A percentile compares a stretch with the other conserved stretches of the same genome.
These are phyloP conservation scores for Microbotryomycetes sp. DNA, from an alignment of 1,284 basidiomycete genomes.

Conservation along the genomic window DNA sequence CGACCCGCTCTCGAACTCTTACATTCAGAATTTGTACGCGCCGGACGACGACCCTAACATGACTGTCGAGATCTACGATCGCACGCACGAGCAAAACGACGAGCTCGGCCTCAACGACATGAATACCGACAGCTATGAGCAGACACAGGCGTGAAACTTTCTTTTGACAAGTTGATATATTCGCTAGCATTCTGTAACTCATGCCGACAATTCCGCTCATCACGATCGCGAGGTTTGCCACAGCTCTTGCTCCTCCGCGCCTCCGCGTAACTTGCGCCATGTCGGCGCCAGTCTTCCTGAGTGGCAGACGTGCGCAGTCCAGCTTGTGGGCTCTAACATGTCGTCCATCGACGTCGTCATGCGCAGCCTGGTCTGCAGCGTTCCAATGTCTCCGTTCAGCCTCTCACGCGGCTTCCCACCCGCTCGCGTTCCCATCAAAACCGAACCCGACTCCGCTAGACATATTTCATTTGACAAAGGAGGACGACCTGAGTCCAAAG, in stretches of 20 bases:
- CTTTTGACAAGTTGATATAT: too few species aligned
- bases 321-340: too few species aligned
- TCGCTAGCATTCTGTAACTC: too few species aligned
- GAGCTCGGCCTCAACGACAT: constrained; percentile 95
- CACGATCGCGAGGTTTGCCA: too few species aligned
- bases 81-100: constrained; percentile 87
- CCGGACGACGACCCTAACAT: constrained; percentile 44
- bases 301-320: too few species aligned
- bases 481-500: not conserved
- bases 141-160: too few species aligned
- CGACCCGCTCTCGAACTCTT: constrained; percentile 91
- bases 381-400: not conserved
- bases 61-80: constrained; percentile 76
- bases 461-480: constrained; percentile 22
- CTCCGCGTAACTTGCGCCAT: too few species aligned
- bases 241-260: too few species aligned
- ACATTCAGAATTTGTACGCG: constrained; percentile 79
- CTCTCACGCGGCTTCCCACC: not conserved
- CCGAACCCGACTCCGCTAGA: constrained; percentile 22
- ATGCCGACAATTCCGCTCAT: too few species aligned
- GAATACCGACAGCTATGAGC: constrained; percentile 72
- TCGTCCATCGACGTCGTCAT: not conserved
- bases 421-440: constrained; percentile 18
- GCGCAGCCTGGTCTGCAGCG: not conserved
- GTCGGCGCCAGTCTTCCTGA: too few species aligned